These are phyloP conservation scores for Haberlea rhodopensis DNA, from an alignment of 257 asterid genomes.

Conservation along the genomic window DNA sequence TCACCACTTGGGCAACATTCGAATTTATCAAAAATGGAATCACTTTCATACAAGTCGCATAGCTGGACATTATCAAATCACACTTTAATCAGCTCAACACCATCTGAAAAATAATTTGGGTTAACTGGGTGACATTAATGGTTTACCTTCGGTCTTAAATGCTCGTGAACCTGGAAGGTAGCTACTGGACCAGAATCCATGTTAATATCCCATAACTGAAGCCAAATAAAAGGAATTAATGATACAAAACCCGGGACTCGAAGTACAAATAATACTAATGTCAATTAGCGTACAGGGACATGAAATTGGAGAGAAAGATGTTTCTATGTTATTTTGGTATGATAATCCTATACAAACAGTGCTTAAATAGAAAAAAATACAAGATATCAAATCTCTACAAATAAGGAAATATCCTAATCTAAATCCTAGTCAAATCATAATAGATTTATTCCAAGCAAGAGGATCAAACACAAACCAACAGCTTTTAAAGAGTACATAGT, in stretches of 20 bases:
- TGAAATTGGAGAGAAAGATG: no score
- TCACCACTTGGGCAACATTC: slow-evolving; percentile 92
- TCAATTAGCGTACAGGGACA: no score
- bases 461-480: no score
- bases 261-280: no score
- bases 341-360: no score
- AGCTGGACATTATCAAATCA: slow-evolving; percentile 50
- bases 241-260: neutral
- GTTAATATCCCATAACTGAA: slow-evolving; percentile 86
- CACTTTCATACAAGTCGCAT: slow-evolving; percentile 84
- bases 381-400: no score
- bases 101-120: slow-evolving; percentile 5
- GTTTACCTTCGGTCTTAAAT: slow-evolving; percentile 83
- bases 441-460: no score
- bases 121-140: slow-evolving; percentile 14
- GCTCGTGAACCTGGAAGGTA: slow-evolving; percentile 82
- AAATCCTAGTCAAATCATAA: no score
- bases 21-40: slow-evolving; percentile 82
- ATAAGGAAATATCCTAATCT: no score
- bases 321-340: no score
- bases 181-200: slow-evolving; percentile 89
- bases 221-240: slow-evolving; percentile 28
- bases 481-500: no score
- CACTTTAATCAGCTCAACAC: slow-evolving; percentile 30
- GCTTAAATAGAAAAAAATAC: no score